Conservation (phyloP, 225 moss, liverwort and hornwort species). For the Takakia lepidozioides region DNA sequence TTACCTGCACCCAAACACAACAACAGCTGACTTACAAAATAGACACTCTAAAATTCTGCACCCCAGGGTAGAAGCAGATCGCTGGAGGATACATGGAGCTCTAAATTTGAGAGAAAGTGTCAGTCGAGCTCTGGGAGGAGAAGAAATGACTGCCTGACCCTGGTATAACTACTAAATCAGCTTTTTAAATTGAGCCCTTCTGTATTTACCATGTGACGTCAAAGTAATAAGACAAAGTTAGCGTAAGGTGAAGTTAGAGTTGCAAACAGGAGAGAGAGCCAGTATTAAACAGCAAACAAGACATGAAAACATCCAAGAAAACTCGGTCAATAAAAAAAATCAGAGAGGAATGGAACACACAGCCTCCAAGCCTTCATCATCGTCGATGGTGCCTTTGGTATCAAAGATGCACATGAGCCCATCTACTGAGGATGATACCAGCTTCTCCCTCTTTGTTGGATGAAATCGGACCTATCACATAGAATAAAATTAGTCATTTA, state of each 20-base stretch:
- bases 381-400: constrained; percentile 45
- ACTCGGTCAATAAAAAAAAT: background rate
- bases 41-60: too few relatives aligned
- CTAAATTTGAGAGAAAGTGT: background rate
- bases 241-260: background rate
- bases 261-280: background rate
- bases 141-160: too few relatives aligned
- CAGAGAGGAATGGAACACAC: constrained; percentile 37
- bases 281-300: background rate
- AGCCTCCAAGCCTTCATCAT: constrained; percentile 65
- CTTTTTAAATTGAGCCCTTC: too few relatives aligned
- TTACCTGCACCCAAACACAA: constrained; percentile 45
- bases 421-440: constrained; percentile 89
- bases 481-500: background rate
- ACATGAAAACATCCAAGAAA: background rate
- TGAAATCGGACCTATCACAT: constrained; percentile 65
- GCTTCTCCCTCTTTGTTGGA: constrained; percentile 62
- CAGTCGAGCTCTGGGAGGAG: background rate
- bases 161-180: too few relatives aligned
- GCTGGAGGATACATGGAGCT: background rate
- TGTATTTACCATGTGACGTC: too few relatives aligned
- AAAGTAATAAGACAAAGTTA: too few relatives aligned
- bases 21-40: too few relatives aligned
- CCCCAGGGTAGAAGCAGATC: too few relatives aligned
- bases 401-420: constrained; percentile 75